phyloP scores from a whole-genome alignment of 2,329 filamentous ascomycete species.

The Fusarium pseudocircinatum region DNA sequence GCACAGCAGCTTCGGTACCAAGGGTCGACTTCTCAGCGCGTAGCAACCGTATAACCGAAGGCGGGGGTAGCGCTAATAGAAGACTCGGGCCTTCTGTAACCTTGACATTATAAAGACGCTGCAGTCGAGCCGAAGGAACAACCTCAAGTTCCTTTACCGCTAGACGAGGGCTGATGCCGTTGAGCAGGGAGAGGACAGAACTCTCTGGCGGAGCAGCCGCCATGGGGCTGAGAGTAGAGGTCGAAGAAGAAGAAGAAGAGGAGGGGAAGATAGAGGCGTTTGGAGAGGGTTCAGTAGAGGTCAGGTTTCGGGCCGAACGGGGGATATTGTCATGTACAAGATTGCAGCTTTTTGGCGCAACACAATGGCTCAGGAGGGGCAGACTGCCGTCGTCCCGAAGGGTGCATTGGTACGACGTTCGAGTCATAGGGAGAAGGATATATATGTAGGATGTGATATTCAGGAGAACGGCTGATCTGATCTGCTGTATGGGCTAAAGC shows the following conservation, averaged over 20 bases:
- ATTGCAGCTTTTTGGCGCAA: constrained; percentile 42
- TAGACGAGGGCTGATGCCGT: constrained; percentile 37
- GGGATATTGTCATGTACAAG: constrained; percentile 40
- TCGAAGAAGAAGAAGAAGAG: constrained; percentile 5
- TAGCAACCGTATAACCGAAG: constrained; percentile 55
- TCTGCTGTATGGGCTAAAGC: neutral
- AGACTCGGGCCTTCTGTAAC: constrained; percentile 54
- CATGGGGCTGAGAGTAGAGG: constrained; percentile 31
- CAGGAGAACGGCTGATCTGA: constrained; percentile 1
- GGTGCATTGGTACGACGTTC: constrained; percentile 43
- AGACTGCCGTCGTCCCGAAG: constrained; percentile 41
- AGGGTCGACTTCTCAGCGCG: constrained; percentile 58
- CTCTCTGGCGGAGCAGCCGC: constrained; percentile 36
- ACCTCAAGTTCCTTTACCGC: constrained; percentile 40
- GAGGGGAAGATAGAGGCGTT: neutral
- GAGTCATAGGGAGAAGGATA: constrained; percentile 35
- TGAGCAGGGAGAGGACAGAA: constrained; percentile 41
- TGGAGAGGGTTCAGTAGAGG: constrained; percentile 33
- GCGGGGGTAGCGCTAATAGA: constrained; percentile 55
- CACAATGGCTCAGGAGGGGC: constrained; percentile 36
- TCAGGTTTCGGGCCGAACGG: constrained; percentile 40
- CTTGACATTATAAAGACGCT: constrained; percentile 55
- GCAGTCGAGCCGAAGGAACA: constrained; percentile 50
- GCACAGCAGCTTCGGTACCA: constrained; percentile 55
- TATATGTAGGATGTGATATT: constrained; percentile 6